phyloP scores from a whole-genome alignment of 768 basidiomycete genomes.

The Mycena metata region DNA sequence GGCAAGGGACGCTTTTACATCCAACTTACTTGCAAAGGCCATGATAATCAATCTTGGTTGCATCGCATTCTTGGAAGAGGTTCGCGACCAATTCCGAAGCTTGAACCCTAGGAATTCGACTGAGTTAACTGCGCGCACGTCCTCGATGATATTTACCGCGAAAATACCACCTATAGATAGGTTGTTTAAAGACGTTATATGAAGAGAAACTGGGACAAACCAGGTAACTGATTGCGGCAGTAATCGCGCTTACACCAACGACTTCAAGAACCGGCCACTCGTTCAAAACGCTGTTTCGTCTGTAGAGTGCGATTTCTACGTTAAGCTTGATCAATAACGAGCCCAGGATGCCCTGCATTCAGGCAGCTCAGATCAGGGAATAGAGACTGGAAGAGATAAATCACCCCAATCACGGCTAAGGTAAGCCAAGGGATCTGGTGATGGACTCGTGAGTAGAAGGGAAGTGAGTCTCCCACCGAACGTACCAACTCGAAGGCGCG shows the following conservation, averaged over 20 bases:
- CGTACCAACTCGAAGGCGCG: conserved; percentile 78
- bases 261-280: conserved; percentile 80
- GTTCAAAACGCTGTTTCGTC: conserved; percentile 65
- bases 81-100: conserved; percentile 87
- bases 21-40: conserved; percentile 83
- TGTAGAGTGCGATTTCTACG: conserved; percentile 71
- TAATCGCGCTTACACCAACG: conserved; percentile 70
- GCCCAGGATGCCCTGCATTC: conserved; percentile 70
- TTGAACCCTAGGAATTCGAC: conserved; percentile 63
- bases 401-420: conserved; percentile 73
- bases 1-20: background rate
- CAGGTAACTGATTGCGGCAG: conserved; percentile 79
- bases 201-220: conserved; percentile 50
- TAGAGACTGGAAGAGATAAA: conserved; percentile 31
- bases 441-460: conserved; percentile 8
- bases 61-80: conserved; percentile 86
- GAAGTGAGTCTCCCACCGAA: conserved; percentile 2
- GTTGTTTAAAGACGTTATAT: conserved; percentile 1
- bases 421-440: conserved; percentile 77
- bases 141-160: conserved; percentile 56
- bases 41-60: conserved; percentile 74
- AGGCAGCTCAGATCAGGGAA: conserved; percentile 19
- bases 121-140: background rate
- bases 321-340: conserved; percentile 77
- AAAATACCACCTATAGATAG: conserved; percentile 69